These are phyloP conservation scores for Globisporangium alternatum DNA, from an alignment of 352 stramenopile species.

Conservation along the genomic window DNA sequence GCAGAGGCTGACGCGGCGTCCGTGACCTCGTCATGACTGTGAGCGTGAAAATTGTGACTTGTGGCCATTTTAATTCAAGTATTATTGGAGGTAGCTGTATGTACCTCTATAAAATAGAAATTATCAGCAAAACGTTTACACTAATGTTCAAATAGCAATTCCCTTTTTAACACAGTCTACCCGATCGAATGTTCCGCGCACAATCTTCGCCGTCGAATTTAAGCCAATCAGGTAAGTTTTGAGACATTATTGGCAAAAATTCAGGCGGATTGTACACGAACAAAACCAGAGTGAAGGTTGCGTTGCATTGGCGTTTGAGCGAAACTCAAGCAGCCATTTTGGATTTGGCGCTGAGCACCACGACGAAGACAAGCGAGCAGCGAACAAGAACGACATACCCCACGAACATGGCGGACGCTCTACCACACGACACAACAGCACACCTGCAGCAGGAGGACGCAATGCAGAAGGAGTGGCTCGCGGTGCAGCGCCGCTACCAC, in stretches of 20 bases:
- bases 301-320: neutral
- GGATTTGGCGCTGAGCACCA: constrained; percentile 2
- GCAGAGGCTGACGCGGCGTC: neutral
- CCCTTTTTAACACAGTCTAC: neutral
- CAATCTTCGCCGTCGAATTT: neutral
- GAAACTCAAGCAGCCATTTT: constrained; percentile 9
- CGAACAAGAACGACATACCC: too few relatives aligned
- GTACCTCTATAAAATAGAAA: neutral
- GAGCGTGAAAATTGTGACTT: neutral
- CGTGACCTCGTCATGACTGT: neutral
- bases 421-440: neutral
- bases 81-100: too few relatives aligned
- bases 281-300: neutral
- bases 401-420: neutral
- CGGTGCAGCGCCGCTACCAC: constrained; percentile 65
- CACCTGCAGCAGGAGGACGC: constrained; percentile 32
- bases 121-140: too few relatives aligned
- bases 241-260: neutral
- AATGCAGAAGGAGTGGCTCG: constrained; percentile 57
- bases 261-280: neutral
- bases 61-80: too few relatives aligned
- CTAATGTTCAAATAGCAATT: too few relatives aligned
- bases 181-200: constrained; percentile 15
- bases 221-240: neutral
- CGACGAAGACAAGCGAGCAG: neutral